phyloP scores from a whole-genome alignment of 371 early-diverging fungal genomes.

The Apophysomyces variabilis region DNA sequence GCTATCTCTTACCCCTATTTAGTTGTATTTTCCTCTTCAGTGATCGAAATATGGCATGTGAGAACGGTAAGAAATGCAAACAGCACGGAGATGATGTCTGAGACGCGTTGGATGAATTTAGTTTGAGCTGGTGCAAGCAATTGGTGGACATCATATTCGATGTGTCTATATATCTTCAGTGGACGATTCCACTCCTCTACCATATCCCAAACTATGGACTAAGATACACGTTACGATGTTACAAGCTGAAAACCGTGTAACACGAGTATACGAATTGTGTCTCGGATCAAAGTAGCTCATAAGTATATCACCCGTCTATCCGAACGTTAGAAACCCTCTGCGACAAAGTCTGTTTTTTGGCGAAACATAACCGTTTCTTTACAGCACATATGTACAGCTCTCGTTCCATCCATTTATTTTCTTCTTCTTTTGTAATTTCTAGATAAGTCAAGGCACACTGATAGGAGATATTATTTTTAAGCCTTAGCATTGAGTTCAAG shows the following conservation, averaged over 20 bases:
- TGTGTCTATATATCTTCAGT: conserved; percentile 15
- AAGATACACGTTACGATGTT: conserved; percentile 20
- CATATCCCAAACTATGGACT: background rate
- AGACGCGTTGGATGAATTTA: background rate
- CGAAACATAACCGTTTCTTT: no score
- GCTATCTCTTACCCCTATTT: conserved; percentile 36
- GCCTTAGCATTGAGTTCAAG: no score
- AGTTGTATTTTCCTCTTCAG: conserved; percentile 33
- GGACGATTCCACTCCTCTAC: conserved; percentile 7
- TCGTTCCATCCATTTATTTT: no score
- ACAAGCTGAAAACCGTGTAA: conserved; percentile 23
- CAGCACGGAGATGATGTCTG: background rate
- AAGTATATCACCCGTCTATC: no score
- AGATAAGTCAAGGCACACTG: no score
- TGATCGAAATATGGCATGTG: conserved; percentile 44
- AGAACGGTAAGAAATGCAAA: conserved; percentile 34
- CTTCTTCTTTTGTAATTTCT: no score
- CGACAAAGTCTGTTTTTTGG: background rate
- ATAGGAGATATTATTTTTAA: no score
- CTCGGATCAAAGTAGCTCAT: background rate
- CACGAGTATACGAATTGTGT: conserved; percentile 16
- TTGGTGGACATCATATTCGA: conserved; percentile 19
- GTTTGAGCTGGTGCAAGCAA: conserved; percentile 23
- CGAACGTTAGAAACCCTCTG: background rate
- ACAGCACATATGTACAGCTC: no score